Conservation (phyloP, 2,329 filamentous ascomycete species). For the Xylaria sp. region DNA sequence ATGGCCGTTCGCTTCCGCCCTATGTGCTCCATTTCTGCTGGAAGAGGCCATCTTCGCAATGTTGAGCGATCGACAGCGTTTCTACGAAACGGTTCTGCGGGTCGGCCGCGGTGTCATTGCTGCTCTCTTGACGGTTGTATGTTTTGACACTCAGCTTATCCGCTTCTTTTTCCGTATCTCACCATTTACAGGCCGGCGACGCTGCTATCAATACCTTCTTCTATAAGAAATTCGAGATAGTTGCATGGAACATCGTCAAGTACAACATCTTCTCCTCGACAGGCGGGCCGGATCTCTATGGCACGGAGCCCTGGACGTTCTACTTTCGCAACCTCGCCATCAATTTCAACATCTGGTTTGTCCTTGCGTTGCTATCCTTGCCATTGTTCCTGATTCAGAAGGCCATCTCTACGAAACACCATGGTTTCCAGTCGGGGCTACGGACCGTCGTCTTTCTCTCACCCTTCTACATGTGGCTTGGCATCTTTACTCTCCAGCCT, state of each 20-base stretch:
- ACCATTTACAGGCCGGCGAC: constrained; percentile 62
- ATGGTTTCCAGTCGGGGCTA: constrained; percentile 69
- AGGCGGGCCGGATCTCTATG: constrained; percentile 88
- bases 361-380: constrained; percentile 73
- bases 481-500: constrained; percentile 86
- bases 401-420: constrained; percentile 60
- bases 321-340: constrained; percentile 88
- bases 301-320: constrained; percentile 95
- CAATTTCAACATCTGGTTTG: constrained; percentile 96
- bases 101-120: constrained; percentile 69
- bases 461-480: constrained; percentile 94
- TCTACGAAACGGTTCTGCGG: constrained; percentile 62
- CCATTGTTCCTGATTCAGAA: constrained; percentile 79
- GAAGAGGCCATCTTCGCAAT: constrained; percentile 70
- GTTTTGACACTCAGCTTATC: constrained; percentile 35
- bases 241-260: constrained; percentile 89
- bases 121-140: constrained; percentile 70
- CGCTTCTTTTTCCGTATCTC: constrained; percentile 4
- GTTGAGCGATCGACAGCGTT: constrained; percentile 58
- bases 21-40: constrained; percentile 77
- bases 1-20: constrained; percentile 90
- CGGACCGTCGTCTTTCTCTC: constrained; percentile 76
- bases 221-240: constrained; percentile 76
- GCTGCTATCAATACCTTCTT: constrained; percentile 78
- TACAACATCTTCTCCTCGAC: constrained; percentile 91